Evolutionary conservation across 2,329 filamentous ascomycete species (phyloP).

Genomic region (Paecilomyces niveus): DNA sequence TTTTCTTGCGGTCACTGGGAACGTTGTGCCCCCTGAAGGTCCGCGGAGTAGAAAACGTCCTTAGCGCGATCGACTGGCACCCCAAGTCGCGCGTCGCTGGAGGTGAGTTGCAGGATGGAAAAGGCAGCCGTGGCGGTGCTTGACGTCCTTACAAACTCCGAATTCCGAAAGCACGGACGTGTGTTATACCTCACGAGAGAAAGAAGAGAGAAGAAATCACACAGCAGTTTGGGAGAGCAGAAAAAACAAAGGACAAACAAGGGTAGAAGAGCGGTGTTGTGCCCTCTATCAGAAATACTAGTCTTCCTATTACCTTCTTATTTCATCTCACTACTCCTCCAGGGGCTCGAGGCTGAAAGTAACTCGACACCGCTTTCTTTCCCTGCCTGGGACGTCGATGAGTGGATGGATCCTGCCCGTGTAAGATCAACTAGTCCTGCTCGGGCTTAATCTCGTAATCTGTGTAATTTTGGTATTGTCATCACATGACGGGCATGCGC

Average conservation of each 20-base stretch:
- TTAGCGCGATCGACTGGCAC: background rate
- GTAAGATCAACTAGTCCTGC: background rate
- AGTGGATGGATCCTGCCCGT: background rate
- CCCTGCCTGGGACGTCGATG: background rate
- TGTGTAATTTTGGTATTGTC: background rate
- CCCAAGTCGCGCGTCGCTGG: background rate
- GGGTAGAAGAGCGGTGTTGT: background rate
- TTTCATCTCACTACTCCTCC: background rate
- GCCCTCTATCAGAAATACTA: background rate
- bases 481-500: background rate
- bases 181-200: background rate
- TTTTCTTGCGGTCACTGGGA: background rate
- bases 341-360: background rate
- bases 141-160: background rate
- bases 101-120: background rate
- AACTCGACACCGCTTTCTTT: background rate
- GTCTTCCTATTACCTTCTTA: background rate
- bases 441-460: background rate
- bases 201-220: background rate
- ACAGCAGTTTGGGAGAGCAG: background rate
- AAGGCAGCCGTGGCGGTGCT: background rate
- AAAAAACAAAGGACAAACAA: too few species aligned
- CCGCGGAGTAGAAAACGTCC: constrained; percentile 2
- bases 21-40: constrained; percentile 10
- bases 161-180: background rate